These are phyloP conservation scores for Boletus coccyginus DNA, from an alignment of 768 basidiomycete genomes.

Conservation along the genomic window DNA sequence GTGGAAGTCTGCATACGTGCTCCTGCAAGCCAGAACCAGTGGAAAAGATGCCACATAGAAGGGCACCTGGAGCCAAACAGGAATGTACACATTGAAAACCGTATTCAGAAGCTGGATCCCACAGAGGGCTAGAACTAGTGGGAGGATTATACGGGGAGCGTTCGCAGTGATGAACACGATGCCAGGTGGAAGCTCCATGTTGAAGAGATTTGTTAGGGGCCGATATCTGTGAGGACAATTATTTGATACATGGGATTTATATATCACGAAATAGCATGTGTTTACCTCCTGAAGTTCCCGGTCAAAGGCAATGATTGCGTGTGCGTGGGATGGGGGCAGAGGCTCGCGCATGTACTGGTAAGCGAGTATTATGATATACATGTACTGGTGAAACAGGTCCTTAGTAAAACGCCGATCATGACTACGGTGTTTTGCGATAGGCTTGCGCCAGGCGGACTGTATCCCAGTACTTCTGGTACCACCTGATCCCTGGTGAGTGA, in stretches of 20 bases:
- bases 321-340: too few species aligned
- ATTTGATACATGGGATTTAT: constrained; percentile 1
- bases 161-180: constrained; percentile 23
- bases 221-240: neutral
- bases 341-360: too few species aligned
- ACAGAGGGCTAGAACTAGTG: constrained; percentile 8
- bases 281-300: neutral
- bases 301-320: neutral
- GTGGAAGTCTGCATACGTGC: constrained; percentile 3
- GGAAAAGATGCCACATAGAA: constrained; percentile 22
- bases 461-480: too few species aligned
- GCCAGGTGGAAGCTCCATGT: constrained; percentile 32
- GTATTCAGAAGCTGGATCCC: constrained; percentile 4
- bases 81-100: constrained; percentile 1
- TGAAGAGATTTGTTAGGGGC: neutral
- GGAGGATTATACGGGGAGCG: constrained; percentile 18
- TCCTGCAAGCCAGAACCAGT: constrained; percentile 11
- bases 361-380: too few species aligned
- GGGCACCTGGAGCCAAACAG: constrained; percentile 9
- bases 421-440: too few species aligned
- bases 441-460: too few species aligned
- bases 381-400: neutral
- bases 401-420: neutral
- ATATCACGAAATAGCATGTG: constrained; percentile 7
- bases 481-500: too few species aligned